These are phyloP conservation scores for Bolboschoenoplectus hybrid DNA, from an alignment of 202 grass and related monocot species.

Conservation along the genomic window DNA sequence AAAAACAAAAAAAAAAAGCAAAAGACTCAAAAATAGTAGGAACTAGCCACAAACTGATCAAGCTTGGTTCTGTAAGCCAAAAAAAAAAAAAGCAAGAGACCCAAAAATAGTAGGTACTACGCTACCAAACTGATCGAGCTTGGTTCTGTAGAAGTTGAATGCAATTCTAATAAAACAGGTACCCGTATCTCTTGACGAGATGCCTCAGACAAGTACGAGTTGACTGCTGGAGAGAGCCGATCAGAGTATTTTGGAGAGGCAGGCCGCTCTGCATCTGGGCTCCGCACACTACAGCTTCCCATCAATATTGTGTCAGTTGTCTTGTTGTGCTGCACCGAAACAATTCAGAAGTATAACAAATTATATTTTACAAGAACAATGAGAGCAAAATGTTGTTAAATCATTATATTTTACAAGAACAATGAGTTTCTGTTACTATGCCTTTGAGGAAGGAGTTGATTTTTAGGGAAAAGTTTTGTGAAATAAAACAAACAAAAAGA, in stretches of 20 bases:
- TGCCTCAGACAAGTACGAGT: slow-evolving; percentile 88
- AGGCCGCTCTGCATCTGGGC: slow-evolving; percentile 81
- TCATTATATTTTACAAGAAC: background rate
- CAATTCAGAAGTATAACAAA: slow-evolving; percentile 23
- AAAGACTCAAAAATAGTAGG: too few species aligned
- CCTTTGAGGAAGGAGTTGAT: slow-evolving; percentile 35
- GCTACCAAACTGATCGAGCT: background rate
- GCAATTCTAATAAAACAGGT: slow-evolving; percentile 34
- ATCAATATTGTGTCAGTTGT: slow-evolving; percentile 79
- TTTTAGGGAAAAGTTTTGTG: slow-evolving; percentile 25
- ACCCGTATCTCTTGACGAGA: slow-evolving; percentile 99
- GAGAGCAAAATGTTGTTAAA: slow-evolving; percentile 6
- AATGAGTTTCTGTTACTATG: background rate
- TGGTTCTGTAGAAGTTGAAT: background rate
- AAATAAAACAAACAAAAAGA: slow-evolving; percentile 31
- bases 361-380: background rate
- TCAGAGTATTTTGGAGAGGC: slow-evolving; percentile 96
- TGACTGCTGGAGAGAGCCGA: slow-evolving; percentile 86
- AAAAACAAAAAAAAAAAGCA: too few species aligned
- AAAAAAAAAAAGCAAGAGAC: background rate
- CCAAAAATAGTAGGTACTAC: background rate
- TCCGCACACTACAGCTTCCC: slow-evolving; percentile 76
- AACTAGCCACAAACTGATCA: too few species aligned
- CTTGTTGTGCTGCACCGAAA: slow-evolving; percentile 80
- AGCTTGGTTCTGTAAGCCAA: background rate